These are phyloP conservation scores for Trypanosoma congolense DNA, from an alignment of 208 protist genomes.

Conservation along the genomic window DNA sequence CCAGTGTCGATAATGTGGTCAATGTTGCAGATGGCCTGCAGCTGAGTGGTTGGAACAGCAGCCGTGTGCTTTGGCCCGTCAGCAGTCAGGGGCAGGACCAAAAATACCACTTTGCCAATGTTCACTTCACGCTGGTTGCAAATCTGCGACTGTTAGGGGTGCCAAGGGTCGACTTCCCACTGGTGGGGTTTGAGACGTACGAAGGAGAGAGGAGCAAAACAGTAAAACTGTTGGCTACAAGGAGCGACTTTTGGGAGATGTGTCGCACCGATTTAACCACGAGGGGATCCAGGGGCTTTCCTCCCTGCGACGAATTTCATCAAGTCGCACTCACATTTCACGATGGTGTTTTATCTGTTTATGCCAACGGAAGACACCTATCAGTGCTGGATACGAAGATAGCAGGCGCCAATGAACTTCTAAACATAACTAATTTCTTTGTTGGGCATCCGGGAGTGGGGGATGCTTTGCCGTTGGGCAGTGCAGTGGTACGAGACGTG, in stretches of 20 bases:
- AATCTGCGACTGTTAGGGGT: background rate
- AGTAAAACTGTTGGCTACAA: too few relatives aligned
- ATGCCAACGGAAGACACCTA: background rate
- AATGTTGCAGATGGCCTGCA: background rate
- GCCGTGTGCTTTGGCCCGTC: constrained; percentile 6
- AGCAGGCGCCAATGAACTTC: background rate
- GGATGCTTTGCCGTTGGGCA: background rate
- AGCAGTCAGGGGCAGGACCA: constrained; percentile 14
- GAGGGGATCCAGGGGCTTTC: too few relatives aligned
- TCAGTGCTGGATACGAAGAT: background rate
- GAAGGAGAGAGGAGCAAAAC: background rate
- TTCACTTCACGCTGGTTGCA: background rate
- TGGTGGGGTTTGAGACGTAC: background rate
- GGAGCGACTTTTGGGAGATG: too few relatives aligned
- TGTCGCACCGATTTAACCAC: too few relatives aligned
- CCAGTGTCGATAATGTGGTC: background rate
- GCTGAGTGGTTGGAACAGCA: background rate
- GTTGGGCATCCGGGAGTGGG: background rate
- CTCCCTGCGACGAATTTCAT: too few relatives aligned
- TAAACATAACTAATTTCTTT: background rate
- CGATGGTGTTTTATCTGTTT: background rate
- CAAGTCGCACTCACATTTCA: background rate
- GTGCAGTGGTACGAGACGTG: background rate
- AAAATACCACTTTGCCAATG: constrained; percentile 8
- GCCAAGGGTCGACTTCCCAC: background rate